Conservation (phyloP, 768 basidiomycete genomes). For the Pulveroboletus sp. region DNA sequence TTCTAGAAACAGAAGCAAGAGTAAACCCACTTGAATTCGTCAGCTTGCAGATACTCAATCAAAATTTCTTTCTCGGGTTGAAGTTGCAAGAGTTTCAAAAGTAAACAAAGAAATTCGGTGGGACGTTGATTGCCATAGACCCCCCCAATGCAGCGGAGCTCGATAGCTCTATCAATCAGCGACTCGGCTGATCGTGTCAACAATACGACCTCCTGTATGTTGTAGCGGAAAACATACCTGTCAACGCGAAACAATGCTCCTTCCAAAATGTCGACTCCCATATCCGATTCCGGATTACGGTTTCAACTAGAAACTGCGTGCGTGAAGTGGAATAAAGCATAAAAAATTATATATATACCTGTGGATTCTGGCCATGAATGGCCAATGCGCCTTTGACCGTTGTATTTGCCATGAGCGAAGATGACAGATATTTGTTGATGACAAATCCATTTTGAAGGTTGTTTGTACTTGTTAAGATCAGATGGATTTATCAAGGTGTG, state of each 20-base stretch:
- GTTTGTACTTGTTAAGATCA: conserved; percentile 24
- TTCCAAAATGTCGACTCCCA: conserved; percentile 97
- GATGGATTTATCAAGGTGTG: conserved; percentile 7
- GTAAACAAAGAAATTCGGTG: conserved; percentile 89
- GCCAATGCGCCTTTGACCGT: conserved; percentile 83
- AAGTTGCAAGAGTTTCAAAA: conserved; percentile 92
- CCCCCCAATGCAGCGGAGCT: conserved; percentile 80
- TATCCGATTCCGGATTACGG: conserved; percentile 92
- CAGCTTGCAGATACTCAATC: conserved; percentile 90
- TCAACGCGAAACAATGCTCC: conserved; percentile 97
- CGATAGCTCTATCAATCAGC: conserved; percentile 91
- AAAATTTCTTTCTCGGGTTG: conserved; percentile 98
- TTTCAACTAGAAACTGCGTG: conserved; percentile 86
- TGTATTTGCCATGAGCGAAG: conserved; percentile 77
- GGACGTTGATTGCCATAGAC: conserved; percentile 95
- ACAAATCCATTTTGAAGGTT: background rate
- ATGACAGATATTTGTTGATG: background rate
- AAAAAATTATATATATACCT: conserved; percentile 41
- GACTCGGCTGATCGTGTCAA: conserved; percentile 65
- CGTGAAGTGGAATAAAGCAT: conserved; percentile 15
- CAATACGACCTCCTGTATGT: conserved; percentile 1
- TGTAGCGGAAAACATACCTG: conserved; percentile 49
- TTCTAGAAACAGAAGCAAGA: background rate
- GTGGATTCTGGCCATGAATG: conserved; percentile 97
- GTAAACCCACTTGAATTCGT: conserved; percentile 92